Evolutionary conservation across 805 yeast genomes (phyloP).

Genomic region (Yarrowia yakushimensis): DNA sequence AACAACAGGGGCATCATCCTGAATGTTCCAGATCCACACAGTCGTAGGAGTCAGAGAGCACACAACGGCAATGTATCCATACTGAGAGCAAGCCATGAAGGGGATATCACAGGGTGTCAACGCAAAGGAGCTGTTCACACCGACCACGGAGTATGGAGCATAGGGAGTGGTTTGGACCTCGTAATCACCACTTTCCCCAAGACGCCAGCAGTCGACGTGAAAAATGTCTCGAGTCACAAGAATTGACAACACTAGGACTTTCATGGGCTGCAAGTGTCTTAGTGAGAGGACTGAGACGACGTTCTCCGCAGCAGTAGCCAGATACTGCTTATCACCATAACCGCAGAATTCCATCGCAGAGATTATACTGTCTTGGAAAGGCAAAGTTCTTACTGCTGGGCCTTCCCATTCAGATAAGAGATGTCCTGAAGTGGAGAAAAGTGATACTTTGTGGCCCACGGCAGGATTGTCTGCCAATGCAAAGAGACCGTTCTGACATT

Average conservation of each 20-base stretch:
- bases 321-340: not conserved
- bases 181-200: not conserved
- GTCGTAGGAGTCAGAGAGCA: conserved; percentile 20
- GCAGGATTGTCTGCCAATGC: conserved; percentile 10
- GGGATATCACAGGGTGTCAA: conserved; percentile 4
- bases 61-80: conserved; percentile 18
- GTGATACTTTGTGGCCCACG: not conserved
- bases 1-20: conserved; percentile 1
- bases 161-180: not conserved
- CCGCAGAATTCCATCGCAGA: not conserved
- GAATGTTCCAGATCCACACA: conserved; percentile 19
- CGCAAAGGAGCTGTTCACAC: not conserved
- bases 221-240: conserved; percentile 7
- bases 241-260: not conserved
- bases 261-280: conserved; percentile 8
- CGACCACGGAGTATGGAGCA: conserved; percentile 4
- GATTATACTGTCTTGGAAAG: not conserved
- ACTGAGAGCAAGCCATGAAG: conserved; percentile 11
- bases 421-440: not conserved
- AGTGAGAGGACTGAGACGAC: not conserved
- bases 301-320: not conserved
- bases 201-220: not conserved
- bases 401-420: conserved; percentile 15
- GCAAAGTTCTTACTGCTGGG: not conserved
- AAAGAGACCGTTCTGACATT: conserved; percentile 1